These are phyloP conservation scores for Aspergillus eucalypticola DNA, from an alignment of 2,329 filamentous ascomycete genomes.

Conservation along the genomic window DNA sequence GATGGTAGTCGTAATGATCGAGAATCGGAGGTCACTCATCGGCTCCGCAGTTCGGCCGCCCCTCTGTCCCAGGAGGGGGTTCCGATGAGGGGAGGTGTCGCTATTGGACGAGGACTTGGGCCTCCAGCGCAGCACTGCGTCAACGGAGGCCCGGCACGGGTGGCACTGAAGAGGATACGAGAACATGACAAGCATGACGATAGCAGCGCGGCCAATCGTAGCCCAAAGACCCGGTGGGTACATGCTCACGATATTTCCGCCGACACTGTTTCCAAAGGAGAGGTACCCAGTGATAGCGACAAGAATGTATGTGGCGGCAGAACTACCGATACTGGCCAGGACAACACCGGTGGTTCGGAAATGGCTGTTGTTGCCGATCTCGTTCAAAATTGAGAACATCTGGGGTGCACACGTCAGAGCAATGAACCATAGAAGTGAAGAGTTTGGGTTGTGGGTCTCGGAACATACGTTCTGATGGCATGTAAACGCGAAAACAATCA, in stretches of 20 bases:
- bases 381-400: slow-evolving; percentile 99
- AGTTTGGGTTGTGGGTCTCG: neutral
- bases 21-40: slow-evolving; percentile 88
- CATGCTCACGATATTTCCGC: slow-evolving; percentile 92
- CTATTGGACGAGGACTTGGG: slow-evolving; percentile 51
- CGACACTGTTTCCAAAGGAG: slow-evolving; percentile 86
- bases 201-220: slow-evolving; percentile 91
- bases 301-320: slow-evolving; percentile 82
- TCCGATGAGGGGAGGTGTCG: slow-evolving; percentile 46
- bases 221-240: slow-evolving; percentile 77
- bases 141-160: slow-evolving; percentile 90
- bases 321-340: slow-evolving; percentile 78
- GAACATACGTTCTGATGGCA: slow-evolving; percentile 87
- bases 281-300: slow-evolving; percentile 95
- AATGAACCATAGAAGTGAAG: neutral
- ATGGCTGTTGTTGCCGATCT: slow-evolving; percentile 83
- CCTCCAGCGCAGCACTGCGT: slow-evolving; percentile 92
- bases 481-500: slow-evolving; percentile 98
- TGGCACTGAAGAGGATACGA: slow-evolving; percentile 95
- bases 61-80: slow-evolving; percentile 43
- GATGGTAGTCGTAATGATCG: slow-evolving; percentile 81
- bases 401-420: slow-evolving; percentile 36
- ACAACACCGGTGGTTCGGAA: slow-evolving; percentile 77
- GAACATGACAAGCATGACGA: slow-evolving; percentile 94
- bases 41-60: slow-evolving; percentile 53